Evolutionary conservation across 148 eudicot species (phyloP).

Genomic region (Chenopodium suecicum): DNA sequence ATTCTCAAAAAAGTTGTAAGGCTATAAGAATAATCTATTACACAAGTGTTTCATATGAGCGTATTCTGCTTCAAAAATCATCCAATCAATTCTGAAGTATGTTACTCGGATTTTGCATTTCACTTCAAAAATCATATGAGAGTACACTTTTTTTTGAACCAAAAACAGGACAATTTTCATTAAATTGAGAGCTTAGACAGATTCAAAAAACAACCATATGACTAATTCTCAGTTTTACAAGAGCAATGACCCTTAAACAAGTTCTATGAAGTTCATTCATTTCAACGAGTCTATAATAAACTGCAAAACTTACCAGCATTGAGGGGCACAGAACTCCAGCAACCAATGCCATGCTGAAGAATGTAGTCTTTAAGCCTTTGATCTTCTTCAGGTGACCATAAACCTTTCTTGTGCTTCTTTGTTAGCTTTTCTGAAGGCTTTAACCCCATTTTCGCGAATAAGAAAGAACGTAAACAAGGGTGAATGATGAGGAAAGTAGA

Average conservation of each 20-base stretch:
- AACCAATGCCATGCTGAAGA: conserved; percentile 67
- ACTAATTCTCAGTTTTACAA: neutral
- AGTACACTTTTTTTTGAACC: neutral
- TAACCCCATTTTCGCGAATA: conserved; percentile 34
- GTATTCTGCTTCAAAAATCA: conserved; percentile 1
- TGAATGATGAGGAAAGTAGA: neutral
- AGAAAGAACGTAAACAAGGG: neutral
- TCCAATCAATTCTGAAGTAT: neutral
- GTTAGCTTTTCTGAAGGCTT: conserved; percentile 36
- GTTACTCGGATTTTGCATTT: neutral
- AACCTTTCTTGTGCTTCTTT: conserved; percentile 66
- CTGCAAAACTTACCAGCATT: conserved; percentile 53
- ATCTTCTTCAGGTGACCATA: conserved; percentile 96
- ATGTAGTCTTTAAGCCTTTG: conserved; percentile 58
- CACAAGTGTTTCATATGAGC: neutral
- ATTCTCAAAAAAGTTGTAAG: neutral
- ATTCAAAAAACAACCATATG: neutral
- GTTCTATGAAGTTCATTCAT: neutral
- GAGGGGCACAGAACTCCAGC: conserved; percentile 78
- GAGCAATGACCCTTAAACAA: neutral
- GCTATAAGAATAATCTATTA: neutral
- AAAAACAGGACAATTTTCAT: too few species aligned
- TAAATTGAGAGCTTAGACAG: neutral
- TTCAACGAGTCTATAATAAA: neutral
- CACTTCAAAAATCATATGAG: neutral